Conservation (phyloP, 2,329 filamentous ascomycete species). For the Helicocarpus griseus region DNA sequence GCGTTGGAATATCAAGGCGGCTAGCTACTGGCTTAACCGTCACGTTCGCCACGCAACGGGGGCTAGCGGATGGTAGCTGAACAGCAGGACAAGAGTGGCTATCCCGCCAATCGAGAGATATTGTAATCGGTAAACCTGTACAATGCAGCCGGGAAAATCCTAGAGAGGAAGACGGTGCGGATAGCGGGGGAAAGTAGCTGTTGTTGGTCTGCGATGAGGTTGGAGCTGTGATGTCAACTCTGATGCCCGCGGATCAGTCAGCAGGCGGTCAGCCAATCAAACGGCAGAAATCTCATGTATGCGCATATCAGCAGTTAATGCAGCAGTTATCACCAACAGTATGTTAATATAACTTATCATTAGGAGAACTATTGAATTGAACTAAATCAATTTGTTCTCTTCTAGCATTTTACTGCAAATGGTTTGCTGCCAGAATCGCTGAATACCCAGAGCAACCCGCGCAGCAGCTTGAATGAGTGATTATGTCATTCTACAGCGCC, state of each 20-base stretch:
- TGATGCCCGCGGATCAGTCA: neutral
- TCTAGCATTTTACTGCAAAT: too few relatives aligned
- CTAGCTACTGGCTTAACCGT: neutral
- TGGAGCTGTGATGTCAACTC: neutral
- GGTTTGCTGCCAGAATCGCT: too few relatives aligned
- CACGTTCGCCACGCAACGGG: neutral
- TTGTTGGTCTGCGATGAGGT: neutral
- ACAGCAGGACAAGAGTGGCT: neutral
- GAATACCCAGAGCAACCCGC: too few relatives aligned
- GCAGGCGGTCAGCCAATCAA: neutral
- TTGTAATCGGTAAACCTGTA: neutral
- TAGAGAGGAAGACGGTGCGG: neutral
- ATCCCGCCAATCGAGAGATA: neutral
- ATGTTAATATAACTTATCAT: too few relatives aligned
- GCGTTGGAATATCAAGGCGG: neutral
- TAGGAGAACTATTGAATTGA: too few relatives aligned
- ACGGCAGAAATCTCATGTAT: neutral
- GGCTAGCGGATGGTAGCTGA: neutral
- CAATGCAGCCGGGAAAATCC: neutral
- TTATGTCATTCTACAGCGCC: too few relatives aligned
- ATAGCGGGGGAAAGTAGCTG: neutral
- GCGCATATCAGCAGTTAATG: neutral
- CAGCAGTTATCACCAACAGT: neutral
- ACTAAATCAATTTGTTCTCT: too few relatives aligned
- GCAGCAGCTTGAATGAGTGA: too few relatives aligned